A percentile compares a stretch with the other conserved stretches of the same genome.
Conservation (phyloP, 2,329 filamentous ascomycete genomes). For the Dactylellina haptotyla region DNA sequence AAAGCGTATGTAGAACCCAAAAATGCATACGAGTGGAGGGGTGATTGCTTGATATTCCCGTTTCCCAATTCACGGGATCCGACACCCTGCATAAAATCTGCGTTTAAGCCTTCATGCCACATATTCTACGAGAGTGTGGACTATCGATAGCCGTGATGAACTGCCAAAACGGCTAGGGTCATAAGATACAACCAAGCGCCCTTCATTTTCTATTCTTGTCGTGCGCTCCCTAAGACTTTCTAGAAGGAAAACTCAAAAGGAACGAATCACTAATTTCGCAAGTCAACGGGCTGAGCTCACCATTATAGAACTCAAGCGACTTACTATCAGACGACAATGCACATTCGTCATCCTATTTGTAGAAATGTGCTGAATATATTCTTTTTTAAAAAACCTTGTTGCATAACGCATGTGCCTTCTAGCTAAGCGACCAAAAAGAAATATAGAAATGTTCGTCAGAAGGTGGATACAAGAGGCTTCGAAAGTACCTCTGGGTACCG, state of each 20-base stretch:
- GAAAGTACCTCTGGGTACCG: conserved; percentile 37
- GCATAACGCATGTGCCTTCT: conserved; percentile 6
- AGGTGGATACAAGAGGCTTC: conserved; percentile 26
- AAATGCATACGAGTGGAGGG: no score
- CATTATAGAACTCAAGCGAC: conserved; percentile 1
- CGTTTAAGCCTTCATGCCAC: neutral
- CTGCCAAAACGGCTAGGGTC: neutral
- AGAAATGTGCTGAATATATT: neutral
- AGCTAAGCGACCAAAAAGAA: conserved; percentile 39
- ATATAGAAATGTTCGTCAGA: conserved; percentile 24
- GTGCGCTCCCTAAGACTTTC: conserved; percentile 15
- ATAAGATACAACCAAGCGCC: neutral
- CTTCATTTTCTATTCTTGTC: conserved; percentile 16
- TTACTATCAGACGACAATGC: conserved; percentile 16
- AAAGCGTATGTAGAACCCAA: no score
- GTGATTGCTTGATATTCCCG: no score
- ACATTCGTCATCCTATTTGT: conserved; percentile 24
- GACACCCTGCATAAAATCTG: neutral
- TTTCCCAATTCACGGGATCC: conserved; percentile 12
- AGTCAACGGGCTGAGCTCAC: conserved; percentile 14
- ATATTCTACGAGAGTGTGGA: neutral
- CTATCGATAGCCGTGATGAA: neutral
- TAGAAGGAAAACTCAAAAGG: conserved; percentile 17
- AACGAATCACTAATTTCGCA: neutral
- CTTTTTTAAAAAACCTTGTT: conserved; percentile 13